Percentiles rank a stretch among this genome's conserved stretches.
These are phyloP conservation scores for Leptographium procerum DNA, from an alignment of 2,329 filamentous ascomycete species.

Conservation along the genomic window DNA sequence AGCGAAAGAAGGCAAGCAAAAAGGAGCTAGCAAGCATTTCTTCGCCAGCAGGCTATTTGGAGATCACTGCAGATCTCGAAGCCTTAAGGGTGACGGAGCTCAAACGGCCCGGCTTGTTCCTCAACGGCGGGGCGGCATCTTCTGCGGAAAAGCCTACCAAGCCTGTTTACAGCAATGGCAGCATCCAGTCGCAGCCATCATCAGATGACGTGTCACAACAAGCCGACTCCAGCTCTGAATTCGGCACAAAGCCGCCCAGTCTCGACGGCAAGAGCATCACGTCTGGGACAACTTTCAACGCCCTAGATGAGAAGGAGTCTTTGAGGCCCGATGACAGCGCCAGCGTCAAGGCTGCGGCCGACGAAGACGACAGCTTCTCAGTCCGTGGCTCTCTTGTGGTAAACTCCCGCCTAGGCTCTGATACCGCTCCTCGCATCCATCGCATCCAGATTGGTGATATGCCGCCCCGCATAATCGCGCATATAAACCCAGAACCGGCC, in stretches of 20 bases:
- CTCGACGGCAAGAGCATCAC: constrained; percentile 90
- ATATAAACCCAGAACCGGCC: constrained; percentile 31
- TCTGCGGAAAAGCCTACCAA: constrained; percentile 24
- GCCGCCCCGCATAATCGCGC: constrained; percentile 25
- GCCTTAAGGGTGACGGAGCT: constrained; percentile 18
- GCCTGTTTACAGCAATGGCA: constrained; percentile 14
- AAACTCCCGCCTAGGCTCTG: constrained; percentile 72
- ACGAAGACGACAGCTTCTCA: constrained; percentile 81
- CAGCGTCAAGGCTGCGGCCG: constrained; percentile 74
- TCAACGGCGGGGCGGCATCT: constrained; percentile 35
- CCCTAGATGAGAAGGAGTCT: constrained; percentile 94
- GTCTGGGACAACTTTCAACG: constrained; percentile 78
- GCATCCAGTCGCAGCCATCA: constrained; percentile 32
- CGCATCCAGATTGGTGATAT: constrained; percentile 44
- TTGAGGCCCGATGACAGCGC: constrained; percentile 90
- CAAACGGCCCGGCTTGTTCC: constrained; percentile 30
- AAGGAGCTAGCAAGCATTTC: not conserved
- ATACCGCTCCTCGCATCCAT: constrained; percentile 49
- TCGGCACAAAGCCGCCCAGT: constrained; percentile 73
- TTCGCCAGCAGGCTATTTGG: not conserved
- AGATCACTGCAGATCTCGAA: constrained; percentile 12
- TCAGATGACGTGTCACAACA: constrained; percentile 45
- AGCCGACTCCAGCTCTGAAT: constrained; percentile 52
- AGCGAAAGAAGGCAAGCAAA: not conserved
- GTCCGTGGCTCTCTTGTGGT: constrained; percentile 63